Evolutionary conservation across 805 yeast genomes (phyloP), one percentile per base, ranked within the genome.

Genomic region (Gaillardinia entomophila): DNA sequence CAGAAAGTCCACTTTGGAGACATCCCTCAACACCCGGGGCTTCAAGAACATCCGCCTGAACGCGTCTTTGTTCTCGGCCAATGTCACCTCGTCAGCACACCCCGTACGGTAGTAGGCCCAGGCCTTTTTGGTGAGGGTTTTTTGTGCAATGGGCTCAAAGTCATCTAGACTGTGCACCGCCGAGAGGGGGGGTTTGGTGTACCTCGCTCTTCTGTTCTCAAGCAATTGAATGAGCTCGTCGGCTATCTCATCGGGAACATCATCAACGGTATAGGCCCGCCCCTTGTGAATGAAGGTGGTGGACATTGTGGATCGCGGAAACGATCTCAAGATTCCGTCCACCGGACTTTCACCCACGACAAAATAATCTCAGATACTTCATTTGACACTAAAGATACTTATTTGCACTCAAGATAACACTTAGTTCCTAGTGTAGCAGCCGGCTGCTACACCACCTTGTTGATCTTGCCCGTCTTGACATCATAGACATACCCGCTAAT

Each of bases 401-500:
- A n/a, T n/a, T n/a, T n/a, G n/a, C n/a, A n/a, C n/a, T n/a, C n/a
- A n/a, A n/a, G n/a, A n/a, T n/a, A n/a, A n/a, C n/a, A n/a, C n/a
- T n/a, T n/a, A n/a, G n/a, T n/a, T n/a, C n/a, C n/a, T n/a, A n/a
- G n/a, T n/a, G n/a, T n/a, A n/a, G n/a, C n/a, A n/a, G n/a, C n/a
- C n/a, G n/a, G n/a, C n/a, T n/a, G n/a, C 10, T 10, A 19, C 22
- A 19, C 22, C 22, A 59, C 57, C 37, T 48, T 49, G n/a, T 38
- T 43, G 36, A 61, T 51, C 26, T 32, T 35, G 7, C 70, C 70
- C 4, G 51, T 50, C 38, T 54, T 53, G 17, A 62, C 68, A 33
- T 62, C 64, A 32, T 63, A 63, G 26, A 60, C 42, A 28, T 62
- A 63, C 2, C 69, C 70, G 12, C 60, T 42, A 19, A 62, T 42